Evolutionary conservation across 192 early-diverging fungal species (phyloP).

Genomic region (Entomortierella lignicola): DNA sequence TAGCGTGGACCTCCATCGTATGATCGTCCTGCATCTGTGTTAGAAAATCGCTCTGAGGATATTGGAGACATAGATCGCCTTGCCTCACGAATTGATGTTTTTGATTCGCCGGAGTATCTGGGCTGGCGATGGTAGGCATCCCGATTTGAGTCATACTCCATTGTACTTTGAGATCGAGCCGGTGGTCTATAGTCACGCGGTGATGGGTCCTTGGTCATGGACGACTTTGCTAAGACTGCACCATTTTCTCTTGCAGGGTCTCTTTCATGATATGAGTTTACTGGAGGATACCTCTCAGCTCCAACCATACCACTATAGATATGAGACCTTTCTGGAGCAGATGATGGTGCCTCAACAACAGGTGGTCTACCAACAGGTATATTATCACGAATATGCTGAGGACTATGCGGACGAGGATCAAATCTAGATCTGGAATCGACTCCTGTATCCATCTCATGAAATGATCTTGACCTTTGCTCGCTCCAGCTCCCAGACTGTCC

Average conservation of each 20-base stretch:
- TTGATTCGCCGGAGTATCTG: slow-evolving; percentile 16
- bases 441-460: slow-evolving; percentile 23
- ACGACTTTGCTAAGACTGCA: neutral
- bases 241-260: slow-evolving; percentile 1
- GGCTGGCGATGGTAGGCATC: slow-evolving; percentile 3
- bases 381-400: slow-evolving; percentile 10
- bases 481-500: slow-evolving; percentile 1
- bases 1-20: slow-evolving; percentile 19
- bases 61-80: slow-evolving; percentile 30
- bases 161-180: slow-evolving; percentile 14
- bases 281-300: slow-evolving; percentile 12
- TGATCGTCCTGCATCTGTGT: slow-evolving; percentile 2
- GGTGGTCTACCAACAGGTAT: neutral
- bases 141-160: slow-evolving; percentile 21
- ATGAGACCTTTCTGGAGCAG: slow-evolving; percentile 10
- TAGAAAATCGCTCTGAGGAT: neutral
- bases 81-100: slow-evolving; percentile 3
- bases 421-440: slow-evolving; percentile 14
- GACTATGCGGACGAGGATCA: slow-evolving; percentile 19
- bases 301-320: slow-evolving; percentile 26
- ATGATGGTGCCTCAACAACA: slow-evolving; percentile 1
- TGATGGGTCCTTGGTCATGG: slow-evolving; percentile 7
- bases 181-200: slow-evolving; percentile 24
- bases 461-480: slow-evolving; percentile 39
- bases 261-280: slow-evolving; percentile 13